Conservation (phyloP, 805 yeast genomes). For the Kodamaea leandrae region DNA sequence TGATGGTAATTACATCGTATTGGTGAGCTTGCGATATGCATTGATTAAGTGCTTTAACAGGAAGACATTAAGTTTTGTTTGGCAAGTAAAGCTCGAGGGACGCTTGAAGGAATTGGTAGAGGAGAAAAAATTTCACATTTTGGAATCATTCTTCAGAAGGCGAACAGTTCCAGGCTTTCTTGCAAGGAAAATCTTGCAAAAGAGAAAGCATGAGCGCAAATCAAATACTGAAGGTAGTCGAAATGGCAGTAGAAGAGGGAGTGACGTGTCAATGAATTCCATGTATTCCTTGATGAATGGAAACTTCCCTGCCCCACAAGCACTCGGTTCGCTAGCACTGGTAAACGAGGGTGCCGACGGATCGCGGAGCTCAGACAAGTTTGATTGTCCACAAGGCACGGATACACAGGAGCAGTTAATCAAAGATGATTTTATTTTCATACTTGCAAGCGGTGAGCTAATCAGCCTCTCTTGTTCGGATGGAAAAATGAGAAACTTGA, state of each 20-base stretch:
- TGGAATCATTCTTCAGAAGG: constrained; percentile 61
- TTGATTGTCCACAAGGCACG: constrained; percentile 1
- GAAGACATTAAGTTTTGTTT: constrained; percentile 50
- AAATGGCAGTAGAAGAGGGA: constrained; percentile 28
- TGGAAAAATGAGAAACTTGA: constrained; percentile 38
- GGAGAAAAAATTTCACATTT: constrained; percentile 32
- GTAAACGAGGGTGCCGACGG: constrained; percentile 8
- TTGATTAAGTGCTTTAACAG: constrained; percentile 62
- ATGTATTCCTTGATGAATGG: constrained; percentile 26
- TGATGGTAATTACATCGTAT: constrained; percentile 56
- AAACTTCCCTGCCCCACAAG: constrained; percentile 32
- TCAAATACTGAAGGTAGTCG: constrained; percentile 1
- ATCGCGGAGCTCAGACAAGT: not conserved
- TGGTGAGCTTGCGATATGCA: constrained; percentile 50
- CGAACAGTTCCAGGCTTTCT: constrained; percentile 49
- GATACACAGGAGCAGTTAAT: constrained; percentile 19
- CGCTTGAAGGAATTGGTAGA: constrained; percentile 20
- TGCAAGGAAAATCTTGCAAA: constrained; percentile 31
- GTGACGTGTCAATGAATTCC: constrained; percentile 27
- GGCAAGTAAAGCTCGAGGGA: constrained; percentile 48
- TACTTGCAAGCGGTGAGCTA: constrained; percentile 51
- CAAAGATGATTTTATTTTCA: constrained; percentile 50
- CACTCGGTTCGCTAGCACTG: not conserved
- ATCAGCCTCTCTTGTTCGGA: constrained; percentile 48
- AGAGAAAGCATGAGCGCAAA: constrained; percentile 16